Conservation (phyloP, 495 filamentous ascomycete species). For the Clavariopsis aquatica region DNA sequence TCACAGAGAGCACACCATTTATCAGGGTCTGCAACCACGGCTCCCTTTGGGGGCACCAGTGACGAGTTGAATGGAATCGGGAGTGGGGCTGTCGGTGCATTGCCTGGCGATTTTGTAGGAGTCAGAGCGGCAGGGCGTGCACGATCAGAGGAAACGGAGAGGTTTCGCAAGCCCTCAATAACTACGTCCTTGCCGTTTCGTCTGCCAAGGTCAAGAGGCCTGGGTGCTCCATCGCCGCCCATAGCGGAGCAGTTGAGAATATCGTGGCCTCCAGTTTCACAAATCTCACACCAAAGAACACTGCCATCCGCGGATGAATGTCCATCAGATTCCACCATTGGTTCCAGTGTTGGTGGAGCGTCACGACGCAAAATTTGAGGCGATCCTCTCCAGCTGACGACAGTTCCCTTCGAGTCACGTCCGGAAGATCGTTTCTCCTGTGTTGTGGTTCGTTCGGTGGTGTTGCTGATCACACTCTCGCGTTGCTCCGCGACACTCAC, state of each 20-base stretch:
- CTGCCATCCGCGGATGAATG: conserved; percentile 73
- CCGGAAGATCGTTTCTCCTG: conserved; percentile 54
- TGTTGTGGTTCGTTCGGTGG: conserved; percentile 42
- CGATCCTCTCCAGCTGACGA: conserved; percentile 50
- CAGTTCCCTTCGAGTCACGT: conserved; percentile 61
- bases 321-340: conserved; percentile 72
- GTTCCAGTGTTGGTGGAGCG: conserved; percentile 42
- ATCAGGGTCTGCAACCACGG: conserved; percentile 71
- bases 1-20: conserved; percentile 99
- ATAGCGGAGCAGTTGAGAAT: conserved; percentile 77
- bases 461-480: conserved; percentile 56
- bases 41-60: conserved; percentile 65
- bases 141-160: conserved; percentile 46
- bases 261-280: conserved; percentile 89
- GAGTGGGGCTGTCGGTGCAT: conserved; percentile 40
- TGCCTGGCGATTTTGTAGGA: conserved; percentile 46
- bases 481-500: conserved; percentile 32
- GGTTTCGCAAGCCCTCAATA: conserved; percentile 50
- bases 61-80: conserved; percentile 29
- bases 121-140: conserved; percentile 39
- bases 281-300: conserved; percentile 91
- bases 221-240: conserved; percentile 24
- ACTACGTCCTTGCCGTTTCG: conserved; percentile 51
- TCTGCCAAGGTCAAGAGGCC: conserved; percentile 22
- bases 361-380: conserved; percentile 23